phyloP scores from a whole-genome alignment of 805 yeast species.

The Zygosaccharomyces bailii region DNA sequence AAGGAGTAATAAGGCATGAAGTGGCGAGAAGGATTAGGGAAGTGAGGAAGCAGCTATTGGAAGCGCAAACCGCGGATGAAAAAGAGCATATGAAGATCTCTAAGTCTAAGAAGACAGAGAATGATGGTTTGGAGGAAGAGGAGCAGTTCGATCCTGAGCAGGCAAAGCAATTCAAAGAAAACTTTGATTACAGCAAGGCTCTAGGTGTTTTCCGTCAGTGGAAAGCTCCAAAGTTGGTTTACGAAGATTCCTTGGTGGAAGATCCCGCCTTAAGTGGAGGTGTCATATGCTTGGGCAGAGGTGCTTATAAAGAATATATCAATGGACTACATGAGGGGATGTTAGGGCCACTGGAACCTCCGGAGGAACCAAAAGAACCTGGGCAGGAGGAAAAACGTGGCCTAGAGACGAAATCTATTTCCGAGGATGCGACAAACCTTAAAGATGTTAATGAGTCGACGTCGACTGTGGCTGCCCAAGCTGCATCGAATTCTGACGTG shows the following conservation, averaged over 20 bases:
- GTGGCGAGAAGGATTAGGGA: constrained; percentile 83
- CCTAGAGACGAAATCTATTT: not conserved
- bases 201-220: constrained; percentile 55
- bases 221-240: constrained; percentile 29
- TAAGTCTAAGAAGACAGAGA: constrained; percentile 10
- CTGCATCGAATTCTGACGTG: constrained; percentile 9
- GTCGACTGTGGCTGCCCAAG: too few relatives aligned
- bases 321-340: constrained; percentile 92
- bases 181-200: constrained; percentile 44
- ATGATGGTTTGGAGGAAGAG: constrained; percentile 18
- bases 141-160: constrained; percentile 24
- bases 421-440: not conserved
- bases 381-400: not conserved
- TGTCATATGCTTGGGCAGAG: constrained; percentile 87
- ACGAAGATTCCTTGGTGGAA: constrained; percentile 46
- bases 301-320: constrained; percentile 90
- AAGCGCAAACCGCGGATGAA: constrained; percentile 23
- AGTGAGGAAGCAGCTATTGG: constrained; percentile 49
- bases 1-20: constrained; percentile 78
- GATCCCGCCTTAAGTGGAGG: constrained; percentile 67
- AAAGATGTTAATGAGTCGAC: too few relatives aligned
- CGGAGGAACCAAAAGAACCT: constrained; percentile 22
- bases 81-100: constrained; percentile 19
- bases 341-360: constrained; percentile 77
- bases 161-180: constrained; percentile 24